Conservation (phyloP, 257 asterid genomes). For the Plantago major region DNA sequence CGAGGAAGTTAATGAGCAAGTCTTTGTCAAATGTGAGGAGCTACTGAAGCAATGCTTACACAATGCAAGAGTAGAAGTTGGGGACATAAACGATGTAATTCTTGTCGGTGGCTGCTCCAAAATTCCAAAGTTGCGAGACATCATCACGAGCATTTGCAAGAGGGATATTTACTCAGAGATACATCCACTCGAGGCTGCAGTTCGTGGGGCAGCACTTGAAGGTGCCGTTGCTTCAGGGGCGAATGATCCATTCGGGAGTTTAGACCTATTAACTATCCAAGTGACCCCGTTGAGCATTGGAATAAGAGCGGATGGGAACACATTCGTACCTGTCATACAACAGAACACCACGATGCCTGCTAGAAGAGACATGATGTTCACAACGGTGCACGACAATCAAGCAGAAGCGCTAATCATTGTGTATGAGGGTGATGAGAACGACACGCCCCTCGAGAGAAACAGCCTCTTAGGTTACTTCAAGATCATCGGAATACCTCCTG, state of each 20-base stretch:
- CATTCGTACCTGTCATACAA: conserved; percentile 50
- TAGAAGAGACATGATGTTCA: conserved; percentile 53
- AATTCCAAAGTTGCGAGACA: conserved; percentile 46
- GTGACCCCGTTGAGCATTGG: conserved; percentile 71
- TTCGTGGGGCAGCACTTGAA: conserved; percentile 82
- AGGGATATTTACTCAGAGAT: conserved; percentile 43
- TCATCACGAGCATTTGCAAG: conserved; percentile 33
- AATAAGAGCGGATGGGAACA: conserved; percentile 52
- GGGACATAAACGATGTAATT: conserved; percentile 53
- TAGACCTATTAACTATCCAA: conserved; percentile 71
- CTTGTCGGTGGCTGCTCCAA: conserved; percentile 84
- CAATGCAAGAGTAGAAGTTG: conserved; percentile 54
- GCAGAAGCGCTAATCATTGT: conserved; percentile 63
- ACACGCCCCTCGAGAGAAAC: conserved; percentile 43
- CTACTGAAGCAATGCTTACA: conserved; percentile 43
- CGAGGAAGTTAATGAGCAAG: conserved; percentile 51
- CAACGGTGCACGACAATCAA: conserved; percentile 71
- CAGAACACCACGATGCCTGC: conserved; percentile 59
- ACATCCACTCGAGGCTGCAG: conserved; percentile 74
- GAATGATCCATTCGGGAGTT: conserved; percentile 65
- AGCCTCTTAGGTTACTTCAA: conserved; percentile 72
- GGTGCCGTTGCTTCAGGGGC: conserved; percentile 82
- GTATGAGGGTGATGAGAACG: conserved; percentile 62
- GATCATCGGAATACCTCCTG: conserved; percentile 66
- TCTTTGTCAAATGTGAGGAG: conserved; percentile 54